Evolutionary conservation across 1,284 basidiomycete species (phyloP).

Genomic region (Fomitopsis schrenkii): DNA sequence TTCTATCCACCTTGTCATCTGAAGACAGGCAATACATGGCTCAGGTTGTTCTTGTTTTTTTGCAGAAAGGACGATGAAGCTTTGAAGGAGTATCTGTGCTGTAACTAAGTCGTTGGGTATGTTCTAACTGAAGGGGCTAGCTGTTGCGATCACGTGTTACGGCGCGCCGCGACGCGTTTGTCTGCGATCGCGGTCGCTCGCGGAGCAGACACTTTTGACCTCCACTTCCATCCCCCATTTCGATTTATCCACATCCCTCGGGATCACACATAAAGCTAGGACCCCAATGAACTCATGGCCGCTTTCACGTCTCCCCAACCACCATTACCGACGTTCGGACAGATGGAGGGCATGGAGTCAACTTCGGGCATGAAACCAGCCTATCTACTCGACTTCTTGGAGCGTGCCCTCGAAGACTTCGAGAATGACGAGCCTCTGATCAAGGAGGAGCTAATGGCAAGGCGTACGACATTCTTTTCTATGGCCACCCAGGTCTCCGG

Average conservation of each 20-base stretch:
- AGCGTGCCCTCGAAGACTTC: slow-evolving; percentile 35
- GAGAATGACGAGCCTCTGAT: slow-evolving; percentile 18
- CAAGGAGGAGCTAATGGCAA: slow-evolving; percentile 26
- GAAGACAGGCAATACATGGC: too few relatives aligned
- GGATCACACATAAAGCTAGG: too few relatives aligned
- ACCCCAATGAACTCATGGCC: slow-evolving; percentile 18
- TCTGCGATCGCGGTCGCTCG: neutral
- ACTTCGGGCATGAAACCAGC: slow-evolving; percentile 24
- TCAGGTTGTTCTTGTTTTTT: too few relatives aligned
- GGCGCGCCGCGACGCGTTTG: neutral
- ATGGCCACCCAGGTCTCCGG: slow-evolving; percentile 50
- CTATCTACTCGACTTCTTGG: slow-evolving; percentile 42
- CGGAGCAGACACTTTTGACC: neutral
- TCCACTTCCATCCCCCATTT: neutral
- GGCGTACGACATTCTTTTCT: slow-evolving; percentile 36
- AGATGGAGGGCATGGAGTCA: neutral
- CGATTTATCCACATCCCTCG: neutral
- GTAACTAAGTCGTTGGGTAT: too few relatives aligned
- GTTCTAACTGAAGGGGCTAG: too few relatives aligned
- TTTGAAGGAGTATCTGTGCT: too few relatives aligned
- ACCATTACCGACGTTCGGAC: slow-evolving; percentile 39
- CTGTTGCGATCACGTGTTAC: neutral
- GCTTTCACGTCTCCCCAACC: slow-evolving; percentile 28
- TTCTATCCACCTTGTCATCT: too few relatives aligned
- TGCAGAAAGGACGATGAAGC: too few relatives aligned